Conservation (phyloP, 495 filamentous ascomycete species). For the Podospora conica region DNA sequence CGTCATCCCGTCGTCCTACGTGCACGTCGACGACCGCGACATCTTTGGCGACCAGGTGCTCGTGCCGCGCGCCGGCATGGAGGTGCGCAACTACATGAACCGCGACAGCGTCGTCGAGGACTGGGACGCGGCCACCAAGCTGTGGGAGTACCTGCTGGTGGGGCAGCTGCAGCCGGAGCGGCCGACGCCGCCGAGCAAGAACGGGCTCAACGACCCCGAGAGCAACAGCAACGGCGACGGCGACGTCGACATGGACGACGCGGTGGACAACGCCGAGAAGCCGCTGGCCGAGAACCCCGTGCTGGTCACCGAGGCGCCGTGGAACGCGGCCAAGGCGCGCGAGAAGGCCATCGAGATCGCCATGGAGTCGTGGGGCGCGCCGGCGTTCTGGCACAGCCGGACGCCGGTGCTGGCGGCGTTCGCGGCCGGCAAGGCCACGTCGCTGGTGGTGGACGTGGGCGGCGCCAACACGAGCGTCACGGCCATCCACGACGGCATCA, state of each 20-base stretch:
- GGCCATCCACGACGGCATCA: constrained; percentile 88
- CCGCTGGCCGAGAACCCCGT: constrained; percentile 82
- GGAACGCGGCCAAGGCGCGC: constrained; percentile 79
- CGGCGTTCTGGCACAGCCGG: constrained; percentile 81
- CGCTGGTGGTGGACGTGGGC: constrained; percentile 86
- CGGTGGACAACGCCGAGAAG: constrained; percentile 65
- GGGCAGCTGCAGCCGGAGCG: constrained; percentile 69
- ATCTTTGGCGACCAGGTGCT: constrained; percentile 85
- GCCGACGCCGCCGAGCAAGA: constrained; percentile 58
- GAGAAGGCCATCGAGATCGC: constrained; percentile 90
- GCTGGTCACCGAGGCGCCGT: constrained; percentile 88
- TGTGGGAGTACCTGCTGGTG: constrained; percentile 75
- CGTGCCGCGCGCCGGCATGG: constrained; percentile 64
- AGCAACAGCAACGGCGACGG: constrained; percentile 23
- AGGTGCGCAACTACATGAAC: constrained; percentile 83
- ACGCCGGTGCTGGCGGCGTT: constrained; percentile 60
- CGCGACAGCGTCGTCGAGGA: constrained; percentile 89
- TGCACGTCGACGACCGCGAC: constrained; percentile 48
- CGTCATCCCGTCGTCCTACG: constrained; percentile 80
- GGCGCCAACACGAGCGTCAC: constrained; percentile 87
- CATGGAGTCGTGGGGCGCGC: constrained; percentile 91
- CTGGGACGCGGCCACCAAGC: constrained; percentile 82
- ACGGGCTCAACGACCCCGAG: constrained; percentile 56
- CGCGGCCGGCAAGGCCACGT: constrained; percentile 84
- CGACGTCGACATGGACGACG: constrained; percentile 50